A percentile compares a stretch with the other conserved stretches of the same genome.
phyloP scores from a whole-genome alignment of 129 eudicot species.

The Flaveria linearis region DNA sequence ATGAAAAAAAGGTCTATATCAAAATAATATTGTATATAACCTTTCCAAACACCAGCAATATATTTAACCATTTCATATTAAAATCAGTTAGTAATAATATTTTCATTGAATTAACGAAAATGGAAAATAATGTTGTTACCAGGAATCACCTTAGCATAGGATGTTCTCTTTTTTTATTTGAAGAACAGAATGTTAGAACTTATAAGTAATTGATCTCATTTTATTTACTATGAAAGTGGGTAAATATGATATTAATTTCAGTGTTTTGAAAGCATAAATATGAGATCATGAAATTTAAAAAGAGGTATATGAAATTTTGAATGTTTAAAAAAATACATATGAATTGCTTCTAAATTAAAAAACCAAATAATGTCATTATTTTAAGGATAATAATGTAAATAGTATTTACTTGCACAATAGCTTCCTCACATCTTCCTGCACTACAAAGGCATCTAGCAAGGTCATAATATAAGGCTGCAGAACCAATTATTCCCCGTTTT shows the following conservation, averaged over 20 bases:
- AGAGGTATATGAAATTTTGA: neutral
- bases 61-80: neutral
- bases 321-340: neutral
- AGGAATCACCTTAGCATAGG: neutral
- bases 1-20: neutral
- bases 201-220: neutral
- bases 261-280: neutral
- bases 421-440: constrained; percentile 83
- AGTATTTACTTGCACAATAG: constrained; percentile 69
- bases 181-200: neutral
- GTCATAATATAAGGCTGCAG: constrained; percentile 82
- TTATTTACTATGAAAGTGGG: neutral
- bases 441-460: constrained; percentile 97
- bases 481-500: constrained; percentile 83
- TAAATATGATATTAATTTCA: neutral
- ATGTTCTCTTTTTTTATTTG: neutral
- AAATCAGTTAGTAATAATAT: neutral
- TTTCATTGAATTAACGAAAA: neutral
- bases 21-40: neutral
- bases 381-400: neutral
- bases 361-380: neutral
- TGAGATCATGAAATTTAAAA: neutral
- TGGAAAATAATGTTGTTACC: neutral
- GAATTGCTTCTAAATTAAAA: neutral
- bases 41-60: neutral